Evolutionary conservation across 257 asterid genomes (phyloP).

Genomic region (Solanum sitiens): DNA sequence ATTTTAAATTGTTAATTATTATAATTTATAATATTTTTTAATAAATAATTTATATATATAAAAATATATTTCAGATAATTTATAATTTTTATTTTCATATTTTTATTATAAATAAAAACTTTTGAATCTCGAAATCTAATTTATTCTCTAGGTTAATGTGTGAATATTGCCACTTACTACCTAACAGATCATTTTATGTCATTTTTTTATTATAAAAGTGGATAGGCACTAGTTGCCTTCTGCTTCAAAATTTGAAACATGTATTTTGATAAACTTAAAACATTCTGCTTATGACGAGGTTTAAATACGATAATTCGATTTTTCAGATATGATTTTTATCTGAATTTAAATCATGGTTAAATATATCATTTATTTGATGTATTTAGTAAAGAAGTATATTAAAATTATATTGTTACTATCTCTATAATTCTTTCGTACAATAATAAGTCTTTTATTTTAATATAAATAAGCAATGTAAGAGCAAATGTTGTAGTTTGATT

Average conservation of each 20-base stretch:
- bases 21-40: neutral
- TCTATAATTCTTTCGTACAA: neutral
- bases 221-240: neutral
- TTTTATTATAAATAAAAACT: neutral
- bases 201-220: neutral
- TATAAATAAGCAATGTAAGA: neutral
- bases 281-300: neutral
- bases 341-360: neutral
- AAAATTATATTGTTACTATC: neutral
- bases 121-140: neutral
- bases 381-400: neutral
- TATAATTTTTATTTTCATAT: neutral
- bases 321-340: too few relatives aligned
- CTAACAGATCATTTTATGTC: neutral
- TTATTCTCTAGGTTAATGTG: neutral
- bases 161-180: neutral
- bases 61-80: neutral
- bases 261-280: neutral
- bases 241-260: neutral
- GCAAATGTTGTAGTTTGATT: neutral
- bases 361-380: neutral
- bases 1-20: neutral
- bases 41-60: neutral
- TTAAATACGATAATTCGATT: rapidly evolving
- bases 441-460: neutral